phyloP scores from a whole-genome alignment of 1,284 basidiomycete species.

The Ustilago curta region DNA sequence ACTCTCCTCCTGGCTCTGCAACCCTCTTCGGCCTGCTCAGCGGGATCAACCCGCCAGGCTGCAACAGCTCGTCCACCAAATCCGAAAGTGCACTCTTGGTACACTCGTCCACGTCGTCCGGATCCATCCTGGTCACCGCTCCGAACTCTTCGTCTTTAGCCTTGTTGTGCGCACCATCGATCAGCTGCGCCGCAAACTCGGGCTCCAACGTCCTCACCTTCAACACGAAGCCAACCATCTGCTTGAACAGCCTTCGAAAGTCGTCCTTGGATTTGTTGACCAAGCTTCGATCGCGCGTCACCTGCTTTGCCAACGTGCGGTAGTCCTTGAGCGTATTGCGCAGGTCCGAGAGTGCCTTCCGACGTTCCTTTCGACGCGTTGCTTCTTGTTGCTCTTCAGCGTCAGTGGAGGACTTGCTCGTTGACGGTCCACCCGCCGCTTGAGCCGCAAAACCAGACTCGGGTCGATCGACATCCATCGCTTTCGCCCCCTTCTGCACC shows the following conservation, averaged over 20 bases:
- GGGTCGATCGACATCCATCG: conserved; percentile 17
- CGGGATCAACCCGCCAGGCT: conserved; percentile 45
- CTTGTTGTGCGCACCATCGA: conserved; percentile 26
- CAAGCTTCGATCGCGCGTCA: conserved; percentile 56
- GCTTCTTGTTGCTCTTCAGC: conserved; percentile 12
- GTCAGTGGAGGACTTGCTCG: not conserved
- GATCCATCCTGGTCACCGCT: conserved; percentile 26
- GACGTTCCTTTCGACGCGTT: conserved; percentile 18
- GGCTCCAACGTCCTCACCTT: conserved; percentile 34
- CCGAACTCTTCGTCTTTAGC: conserved; percentile 24
- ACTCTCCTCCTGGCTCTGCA: not conserved
- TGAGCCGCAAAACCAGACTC: conserved; percentile 14
- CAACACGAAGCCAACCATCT: conserved; percentile 42
- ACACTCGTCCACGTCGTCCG: conserved; percentile 47
- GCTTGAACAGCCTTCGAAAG: conserved; percentile 34
- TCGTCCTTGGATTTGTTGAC: conserved; percentile 32
- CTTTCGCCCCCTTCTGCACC: not conserved
- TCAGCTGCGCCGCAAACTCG: conserved; percentile 25
- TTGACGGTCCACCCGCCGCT: not conserved
- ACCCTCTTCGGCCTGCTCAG: conserved; percentile 38
- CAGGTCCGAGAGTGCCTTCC: conserved; percentile 31
- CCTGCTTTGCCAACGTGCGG: conserved; percentile 44
- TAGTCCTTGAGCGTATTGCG: conserved; percentile 47
- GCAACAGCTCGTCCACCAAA: conserved; percentile 33
- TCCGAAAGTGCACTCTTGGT: conserved; percentile 27